phyloP scores from a whole-genome alignment of 352 stramenopile species.

The Aphanomyces cochlioides region DNA sequence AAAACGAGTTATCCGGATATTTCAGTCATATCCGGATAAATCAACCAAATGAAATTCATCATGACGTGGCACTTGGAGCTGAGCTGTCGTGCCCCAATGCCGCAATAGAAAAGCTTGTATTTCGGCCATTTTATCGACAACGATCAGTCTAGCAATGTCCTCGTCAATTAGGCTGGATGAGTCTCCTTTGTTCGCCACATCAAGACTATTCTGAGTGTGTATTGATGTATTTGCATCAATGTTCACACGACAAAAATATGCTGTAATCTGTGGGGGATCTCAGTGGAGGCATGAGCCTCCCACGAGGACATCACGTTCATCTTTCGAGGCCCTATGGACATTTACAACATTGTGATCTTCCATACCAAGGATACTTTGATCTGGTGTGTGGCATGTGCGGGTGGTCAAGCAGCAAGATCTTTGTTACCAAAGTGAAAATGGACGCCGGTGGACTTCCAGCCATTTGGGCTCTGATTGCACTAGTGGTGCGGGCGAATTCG shows the following conservation, averaged over 20 bases:
- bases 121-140: background rate
- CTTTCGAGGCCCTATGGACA: conserved; percentile 57
- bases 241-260: too few relatives aligned
- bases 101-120: background rate
- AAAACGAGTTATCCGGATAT: conserved; percentile 2
- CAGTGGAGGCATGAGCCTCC: conserved; percentile 11
- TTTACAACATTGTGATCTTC: conserved; percentile 61
- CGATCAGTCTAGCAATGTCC: background rate
- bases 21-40: background rate
- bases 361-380: conserved; percentile 67
- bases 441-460: conserved; percentile 44
- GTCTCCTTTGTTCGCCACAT: background rate
- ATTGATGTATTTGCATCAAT: too few relatives aligned
- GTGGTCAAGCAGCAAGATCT: conserved; percentile 74
- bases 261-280: too few relatives aligned
- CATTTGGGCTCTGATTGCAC: conserved; percentile 75
- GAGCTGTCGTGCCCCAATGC: background rate
- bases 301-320: conserved; percentile 55
- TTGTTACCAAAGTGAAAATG: conserved; percentile 69
- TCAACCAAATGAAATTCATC: background rate
- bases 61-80: too few relatives aligned
- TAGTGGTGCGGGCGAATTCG: conserved; percentile 58
- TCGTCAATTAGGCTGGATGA: background rate
- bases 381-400: conserved; percentile 57
- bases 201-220: background rate